Evolutionary conservation across 1,284 basidiomycete genomes (phyloP).

Genomic region (Sporisorium iseilematis-ciliati): DNA sequence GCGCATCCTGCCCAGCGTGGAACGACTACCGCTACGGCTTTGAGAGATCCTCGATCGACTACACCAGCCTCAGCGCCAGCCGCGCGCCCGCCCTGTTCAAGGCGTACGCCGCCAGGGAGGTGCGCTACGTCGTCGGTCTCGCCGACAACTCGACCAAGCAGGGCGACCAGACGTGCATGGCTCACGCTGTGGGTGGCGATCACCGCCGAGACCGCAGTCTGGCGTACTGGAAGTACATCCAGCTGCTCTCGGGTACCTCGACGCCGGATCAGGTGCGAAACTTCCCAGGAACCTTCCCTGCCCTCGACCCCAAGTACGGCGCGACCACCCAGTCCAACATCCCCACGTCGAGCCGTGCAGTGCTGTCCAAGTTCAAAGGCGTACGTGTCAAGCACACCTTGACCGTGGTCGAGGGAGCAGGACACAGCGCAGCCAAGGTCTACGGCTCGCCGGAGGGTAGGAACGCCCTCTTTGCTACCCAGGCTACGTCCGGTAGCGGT

Average conservation of each 20-base stretch:
- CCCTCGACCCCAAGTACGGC: slow-evolving; percentile 26
- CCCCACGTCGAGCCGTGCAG: slow-evolving; percentile 25
- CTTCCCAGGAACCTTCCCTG: slow-evolving; percentile 55
- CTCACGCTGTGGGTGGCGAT: slow-evolving; percentile 45
- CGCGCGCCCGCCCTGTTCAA: slow-evolving; percentile 33
- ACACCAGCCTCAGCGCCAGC: slow-evolving; percentile 9
- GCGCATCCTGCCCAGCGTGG: slow-evolving; percentile 35
- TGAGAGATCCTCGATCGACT: slow-evolving; percentile 21
- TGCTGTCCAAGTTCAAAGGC: slow-evolving; percentile 16
- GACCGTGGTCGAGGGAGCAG: slow-evolving; percentile 53
- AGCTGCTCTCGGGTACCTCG: slow-evolving; percentile 39
- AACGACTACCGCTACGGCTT: slow-evolving; percentile 59
- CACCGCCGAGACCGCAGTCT: slow-evolving; percentile 39
- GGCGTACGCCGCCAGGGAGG: slow-evolving; percentile 51
- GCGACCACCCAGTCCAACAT: slow-evolving; percentile 22
- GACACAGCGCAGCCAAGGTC: slow-evolving; percentile 60
- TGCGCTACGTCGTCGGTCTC: slow-evolving; percentile 53
- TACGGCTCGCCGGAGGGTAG: slow-evolving; percentile 55
- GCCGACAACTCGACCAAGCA: slow-evolving; percentile 32
- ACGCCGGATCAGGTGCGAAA: slow-evolving; percentile 7
- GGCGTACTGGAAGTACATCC: slow-evolving; percentile 64
- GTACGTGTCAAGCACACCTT: slow-evolving; percentile 50
- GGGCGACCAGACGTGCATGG: slow-evolving; percentile 63
- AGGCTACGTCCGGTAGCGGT: slow-evolving; percentile 18
- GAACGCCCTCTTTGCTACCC: slow-evolving; percentile 58